Base-by-base conservation (phyloP, 2,329 filamentous ascomycete species). In the Xylariaceae sp. region DNA sequence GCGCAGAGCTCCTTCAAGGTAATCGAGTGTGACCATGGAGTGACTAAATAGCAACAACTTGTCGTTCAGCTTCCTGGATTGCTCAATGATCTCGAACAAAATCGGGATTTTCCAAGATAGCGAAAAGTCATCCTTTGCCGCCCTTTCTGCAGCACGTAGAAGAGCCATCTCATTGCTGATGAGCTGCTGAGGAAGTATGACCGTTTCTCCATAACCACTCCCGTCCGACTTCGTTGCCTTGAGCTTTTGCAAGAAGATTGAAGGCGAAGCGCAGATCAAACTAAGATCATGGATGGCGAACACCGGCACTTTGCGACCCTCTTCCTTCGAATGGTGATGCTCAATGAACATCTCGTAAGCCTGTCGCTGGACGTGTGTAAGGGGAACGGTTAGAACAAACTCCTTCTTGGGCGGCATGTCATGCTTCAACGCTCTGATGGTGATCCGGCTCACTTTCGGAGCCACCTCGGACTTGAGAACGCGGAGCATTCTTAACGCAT, bases 41-140 rank as follows among this genome's bases (percentile, higher is more conserved):
- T 91, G 88, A 0, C 88, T 89, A 68, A 97, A 97, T 0, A 96
- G 76, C 0, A 97, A 78, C 1, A 92, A 82, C 68, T 92, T 92
- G 71, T 97, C 92, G 0, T 80, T 79, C 0, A 78, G 73, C 1
- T 71, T 70, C 45, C 80, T 81, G 5, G 87, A 87, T 63, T 87
- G 80, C 18, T 87, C 77, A 0, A 96, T 72, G 53, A 97, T 93
- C 51, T 80, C 74, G 49, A 84, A 74, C n/a, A 95, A 75, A 4
- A 92, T 76, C 10, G 77, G 67, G 5, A 88, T 82, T 69, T 94
- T 93, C 69, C 85, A 80, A 0, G 91, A 95, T 10, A 86, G 72
- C 0, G 71, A 65, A 1, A 81, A 69, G 3, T 80, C 75, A 10
- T 78, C 72, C 4, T 79, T 68, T 73, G 76, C 75, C 64, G 58